phyloP scores from a whole-genome alignment of 2,329 filamentous ascomycete species.

The Grosmannia serpens region DNA sequence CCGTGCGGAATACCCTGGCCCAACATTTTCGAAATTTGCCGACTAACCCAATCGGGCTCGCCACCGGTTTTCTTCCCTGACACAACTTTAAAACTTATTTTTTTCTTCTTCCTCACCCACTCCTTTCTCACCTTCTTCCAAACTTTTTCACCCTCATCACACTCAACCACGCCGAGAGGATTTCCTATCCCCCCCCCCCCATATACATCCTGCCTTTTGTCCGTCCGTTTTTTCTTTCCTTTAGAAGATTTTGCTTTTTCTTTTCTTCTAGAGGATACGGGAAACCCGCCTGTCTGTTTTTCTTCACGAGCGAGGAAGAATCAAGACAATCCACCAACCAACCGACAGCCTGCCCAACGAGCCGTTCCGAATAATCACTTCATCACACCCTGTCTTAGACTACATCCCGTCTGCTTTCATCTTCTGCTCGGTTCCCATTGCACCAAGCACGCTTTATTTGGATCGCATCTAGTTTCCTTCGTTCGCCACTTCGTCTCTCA shows the following conservation, averaged over 20 bases:
- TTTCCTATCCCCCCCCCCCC: slow-evolving; percentile 16
- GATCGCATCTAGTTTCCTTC: neutral
- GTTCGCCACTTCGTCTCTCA: slow-evolving; percentile 8
- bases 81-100: slow-evolving; percentile 13
- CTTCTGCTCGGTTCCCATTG: neutral
- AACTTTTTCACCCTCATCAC: slow-evolving; percentile 15
- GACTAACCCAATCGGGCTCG: slow-evolving; percentile 3
- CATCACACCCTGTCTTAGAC: neutral
- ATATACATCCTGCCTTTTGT: slow-evolving; percentile 12
- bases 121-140: slow-evolving; percentile 9
- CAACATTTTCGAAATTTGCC: neutral
- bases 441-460: neutral
- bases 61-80: slow-evolving; percentile 9
- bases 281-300: slow-evolving; percentile 15
- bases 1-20: neutral
- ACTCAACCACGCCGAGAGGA: slow-evolving; percentile 14
- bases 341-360: slow-evolving; percentile 13
- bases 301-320: slow-evolving; percentile 11
- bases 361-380: neutral
- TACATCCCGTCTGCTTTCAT: neutral
- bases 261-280: slow-evolving; percentile 31
- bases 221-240: slow-evolving; percentile 25
- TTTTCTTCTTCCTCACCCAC: slow-evolving; percentile 12
- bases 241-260: slow-evolving; percentile 29
- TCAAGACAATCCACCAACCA: slow-evolving; percentile 2